Evolutionary conservation across 495 filamentous ascomycete genomes (phyloP), one percentile per base, ranked within the genome.

Genomic region (Aspergillus olivimuriae): DNA sequence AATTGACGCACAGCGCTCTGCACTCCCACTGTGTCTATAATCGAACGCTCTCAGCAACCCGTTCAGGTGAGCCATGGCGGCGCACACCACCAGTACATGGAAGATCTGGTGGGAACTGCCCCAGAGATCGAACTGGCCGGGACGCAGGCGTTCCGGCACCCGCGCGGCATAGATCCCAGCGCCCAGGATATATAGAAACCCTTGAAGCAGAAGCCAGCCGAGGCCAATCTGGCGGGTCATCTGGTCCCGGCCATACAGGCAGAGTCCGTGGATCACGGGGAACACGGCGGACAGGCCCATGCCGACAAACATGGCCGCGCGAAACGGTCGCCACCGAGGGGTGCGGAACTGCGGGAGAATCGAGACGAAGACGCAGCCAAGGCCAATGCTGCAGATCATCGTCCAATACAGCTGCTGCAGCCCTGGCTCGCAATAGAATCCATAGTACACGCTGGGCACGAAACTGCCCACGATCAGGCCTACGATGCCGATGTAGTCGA

Each of bases 401-500:
- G 72, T 74, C 75, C 87, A 80, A 58, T 95, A 95, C 20, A 74
- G 55, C 23, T 66, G 70, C 61, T 84, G 76, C 46, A 89, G 60
- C 6, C 60, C 53, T 15, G 77, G 73, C 26, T 77, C 59, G 49
- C 83, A 87, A 54, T 77, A 84, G 55, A 94, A 88, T 2, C 85
- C 91, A 58, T 94, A 97, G 67, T 85, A 94, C 43, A 95, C 61
- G 35, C 83, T 83, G 2, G 91, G 88, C 15, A 94, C 77, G 55
- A 86, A 94, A 58, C 84, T 89, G 24, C 91, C 89, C 49, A 87
- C 82, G 47, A 95, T 95, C 49, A 95, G 66, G 39, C 83, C 76
- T 22, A 96, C 84, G 57, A 96, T 97, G 8, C 91, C 91, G 12
- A 90, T 75, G 58, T 95, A 95, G 58, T 97, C 91, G 23, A 97